phyloP scores from a whole-genome alignment of 2,329 filamentous ascomycete species.

The Fusarium sp. region DNA sequence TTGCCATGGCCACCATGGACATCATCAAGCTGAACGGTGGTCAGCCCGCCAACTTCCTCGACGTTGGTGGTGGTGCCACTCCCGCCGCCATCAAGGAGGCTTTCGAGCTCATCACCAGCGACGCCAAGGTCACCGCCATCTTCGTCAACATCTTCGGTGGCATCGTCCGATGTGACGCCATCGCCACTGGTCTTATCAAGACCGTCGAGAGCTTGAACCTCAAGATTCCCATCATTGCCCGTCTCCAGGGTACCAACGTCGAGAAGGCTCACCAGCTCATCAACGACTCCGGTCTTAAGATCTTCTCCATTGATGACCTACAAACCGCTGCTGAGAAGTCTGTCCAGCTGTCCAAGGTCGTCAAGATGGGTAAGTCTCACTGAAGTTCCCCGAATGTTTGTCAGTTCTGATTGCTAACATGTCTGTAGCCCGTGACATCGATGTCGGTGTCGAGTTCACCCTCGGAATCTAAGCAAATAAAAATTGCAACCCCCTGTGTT shows the following conservation, averaged over 20 bases:
- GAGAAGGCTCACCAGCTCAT: constrained; percentile 92
- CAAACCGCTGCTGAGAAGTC: constrained; percentile 98
- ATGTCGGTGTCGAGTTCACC: constrained; percentile 95
- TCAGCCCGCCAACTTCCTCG: constrained; percentile 96
- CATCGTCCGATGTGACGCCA: constrained; percentile 97
- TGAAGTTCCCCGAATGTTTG: background rate
- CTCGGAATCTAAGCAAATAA: constrained; percentile 81
- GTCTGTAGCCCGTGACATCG: constrained; percentile 83
- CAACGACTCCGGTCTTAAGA: constrained; percentile 98
- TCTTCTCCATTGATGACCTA: constrained; percentile 98
- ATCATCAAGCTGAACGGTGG: constrained; percentile 99
- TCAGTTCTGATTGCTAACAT: constrained; percentile 32
- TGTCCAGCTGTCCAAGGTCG: constrained; percentile 98
- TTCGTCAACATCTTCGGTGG: constrained; percentile 99
- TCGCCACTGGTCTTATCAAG: constrained; percentile 94
- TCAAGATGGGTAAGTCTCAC: constrained; percentile 85
- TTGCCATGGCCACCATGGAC: constrained; percentile 99
- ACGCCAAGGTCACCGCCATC: constrained; percentile 97
- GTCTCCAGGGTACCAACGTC: constrained; percentile 98
- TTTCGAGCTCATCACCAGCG: constrained; percentile 98
- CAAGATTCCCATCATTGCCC: constrained; percentile 94
- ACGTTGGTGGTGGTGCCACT: constrained; percentile 97
- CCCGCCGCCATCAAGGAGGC: constrained; percentile 96
- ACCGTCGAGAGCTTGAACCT: constrained; percentile 96
- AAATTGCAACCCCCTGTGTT: constrained; percentile 8